A percentile compares a stretch with the other conserved stretches of the same genome.
phyloP scores from a whole-genome alignment of 345 rosid species.

The Hibiscus tridactylites region DNA sequence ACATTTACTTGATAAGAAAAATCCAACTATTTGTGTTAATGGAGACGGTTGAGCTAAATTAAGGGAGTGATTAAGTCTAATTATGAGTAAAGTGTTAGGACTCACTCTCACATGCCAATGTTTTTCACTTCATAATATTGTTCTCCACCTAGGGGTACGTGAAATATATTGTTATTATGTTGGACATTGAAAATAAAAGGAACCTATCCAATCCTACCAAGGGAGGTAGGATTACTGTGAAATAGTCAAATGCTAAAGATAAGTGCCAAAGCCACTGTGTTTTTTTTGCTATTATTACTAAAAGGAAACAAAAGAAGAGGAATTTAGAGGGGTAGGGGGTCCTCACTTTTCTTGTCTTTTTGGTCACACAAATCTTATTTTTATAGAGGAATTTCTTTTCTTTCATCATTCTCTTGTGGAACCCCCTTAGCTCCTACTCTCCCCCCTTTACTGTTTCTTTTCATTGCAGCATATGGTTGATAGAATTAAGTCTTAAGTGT shows the following conservation, averaged over 20 bases:
- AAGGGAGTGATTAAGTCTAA: constrained; percentile 8
- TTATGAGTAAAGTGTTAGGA: not conserved
- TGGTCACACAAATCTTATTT: constrained; percentile 2
- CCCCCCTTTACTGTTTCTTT: not conserved
- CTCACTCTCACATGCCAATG: constrained; percentile 29
- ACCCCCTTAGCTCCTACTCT: constrained; percentile 14
- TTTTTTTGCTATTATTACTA: too few species aligned
- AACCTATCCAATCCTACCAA: not conserved
- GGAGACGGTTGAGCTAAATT: not conserved
- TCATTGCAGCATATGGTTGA: not conserved
- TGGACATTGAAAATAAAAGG: not conserved
- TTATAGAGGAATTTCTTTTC: constrained; percentile 42
- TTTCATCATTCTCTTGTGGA: constrained; percentile 61
- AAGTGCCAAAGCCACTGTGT: too few species aligned
- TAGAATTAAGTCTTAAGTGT: too few species aligned
- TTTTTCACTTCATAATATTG: constrained; percentile 37
- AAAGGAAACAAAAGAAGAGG: too few species aligned
- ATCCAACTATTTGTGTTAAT: not conserved
- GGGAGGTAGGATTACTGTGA: not conserved
- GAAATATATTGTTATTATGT: constrained; percentile 2
- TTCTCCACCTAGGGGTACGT: constrained; percentile 38
- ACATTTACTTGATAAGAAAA: too few species aligned
- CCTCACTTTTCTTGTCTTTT: constrained; percentile 4
- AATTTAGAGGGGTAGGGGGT: not conserved
- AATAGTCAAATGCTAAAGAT: too few species aligned